Base-by-base conservation (phyloP, 129 eudicot species). In the Helichrysum umbraculigerum region DNA sequence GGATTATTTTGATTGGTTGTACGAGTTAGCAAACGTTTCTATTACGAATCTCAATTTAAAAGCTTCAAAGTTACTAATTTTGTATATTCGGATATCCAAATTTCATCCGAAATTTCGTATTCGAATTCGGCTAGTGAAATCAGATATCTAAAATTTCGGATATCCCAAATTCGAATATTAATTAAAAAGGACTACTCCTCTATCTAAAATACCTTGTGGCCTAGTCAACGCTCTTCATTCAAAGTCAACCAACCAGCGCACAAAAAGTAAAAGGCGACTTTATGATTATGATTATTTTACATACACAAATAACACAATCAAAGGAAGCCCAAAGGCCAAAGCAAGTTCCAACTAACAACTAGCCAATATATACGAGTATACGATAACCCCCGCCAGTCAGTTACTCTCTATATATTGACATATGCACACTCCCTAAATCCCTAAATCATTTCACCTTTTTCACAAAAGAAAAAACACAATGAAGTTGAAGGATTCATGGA, bases 301-400 rank as follows among this genome's bases (percentile, higher is more conserved):
- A 37, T 35, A 19, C 37, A 60, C 22, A 57, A 20, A 37, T 58
- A 21, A 66, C 19, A 20, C 7, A 7, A 78, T 3, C 6, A 12
- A 7, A 64, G 74, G 78, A 79, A 72, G 16, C 69, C 74, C 29
- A 65, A 56, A 54, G 83, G 7, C 39, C 39, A 35, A 35, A 35
- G 39, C 69, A 79, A 72, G 44, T 54, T 52, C 68, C 74, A 54
- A 25, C 28, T 25, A 25, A 9, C 30, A 4, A 8, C 6, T 29
- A 30, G 21, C 71, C 22, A 25, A 25, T 25, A 25, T 25, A 21
- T 25, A 17, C 47, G 19, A 9, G 28, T 25, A 25, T 25, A 25
- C 28, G 28, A 54, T 15, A 54, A 33, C 17, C 77, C 47, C 34
- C 72, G 6, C 11, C 39, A 35, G 39, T 35, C 39, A 6, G 4